Base-by-base conservation (phyloP, 352 stramenopile species). In the Phytophthora meadii region DNA sequence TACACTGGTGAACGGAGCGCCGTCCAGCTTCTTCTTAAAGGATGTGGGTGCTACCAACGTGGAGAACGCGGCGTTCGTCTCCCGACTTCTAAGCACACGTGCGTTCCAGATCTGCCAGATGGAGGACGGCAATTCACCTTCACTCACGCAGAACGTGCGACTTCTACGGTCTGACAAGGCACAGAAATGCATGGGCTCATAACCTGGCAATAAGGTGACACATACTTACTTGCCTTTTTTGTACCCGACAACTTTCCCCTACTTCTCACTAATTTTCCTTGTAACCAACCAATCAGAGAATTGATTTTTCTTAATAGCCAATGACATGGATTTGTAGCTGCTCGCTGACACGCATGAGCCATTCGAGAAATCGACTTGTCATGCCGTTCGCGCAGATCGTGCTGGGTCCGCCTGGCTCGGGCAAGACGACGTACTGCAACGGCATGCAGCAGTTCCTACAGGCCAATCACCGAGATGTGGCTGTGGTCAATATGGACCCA, bases 381-480 rank as follows among this genome's bases (percentile, higher is more conserved):
- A 92, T 93, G 85, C 82, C 85, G 64, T 93, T 90, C 65, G 85
- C 76, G 58, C 85, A 93, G 65, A 79, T 92, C 57, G 77, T 93
- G 64, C 67, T 92, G 34, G 85, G 85, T 1, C 85, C 85, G 53
- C 85, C 85, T 61, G 86, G 85, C 52, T 96, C 88, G 3, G 97
- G 97, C 52, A 99, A 99, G 80, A 99, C 95, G 17, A 99, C 97
- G 36, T 99, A 99, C 79, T 99, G 97, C 82, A 97, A 98, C 67
- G 93, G 92, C 37, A 98, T 99, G 82, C 93, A 99, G 83, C 82
- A 99, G 72, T 97, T 97, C 65, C 68, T 97, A 39, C 60, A 81
- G 48, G 80, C 78, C 15, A 88, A 88, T 46, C 63, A 73, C 12
- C 84, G 87, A 50, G 72, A 92, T 32, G 76, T 79, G 22, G 90